These are phyloP conservation scores for Nymphaea thermarum DNA, from an alignment of 164 flowering plant genomes.

Conservation along the genomic window DNA sequence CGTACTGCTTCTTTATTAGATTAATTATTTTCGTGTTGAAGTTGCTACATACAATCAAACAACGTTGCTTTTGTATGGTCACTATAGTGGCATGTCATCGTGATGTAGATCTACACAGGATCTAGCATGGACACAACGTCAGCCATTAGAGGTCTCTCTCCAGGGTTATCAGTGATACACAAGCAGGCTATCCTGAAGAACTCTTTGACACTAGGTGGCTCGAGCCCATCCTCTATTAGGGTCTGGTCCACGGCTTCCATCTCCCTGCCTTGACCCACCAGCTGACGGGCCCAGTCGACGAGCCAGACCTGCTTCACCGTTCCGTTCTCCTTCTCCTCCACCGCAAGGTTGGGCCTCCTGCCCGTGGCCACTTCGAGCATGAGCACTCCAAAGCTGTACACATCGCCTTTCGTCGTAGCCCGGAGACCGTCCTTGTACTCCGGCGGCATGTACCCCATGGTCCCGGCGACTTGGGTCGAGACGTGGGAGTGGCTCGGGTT, in stretches of 20 bases:
- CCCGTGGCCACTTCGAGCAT: constrained; percentile 69
- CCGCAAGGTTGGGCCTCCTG: constrained; percentile 50
- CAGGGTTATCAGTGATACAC: constrained; percentile 30
- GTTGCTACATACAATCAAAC: too few relatives aligned
- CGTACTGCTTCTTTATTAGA: too few relatives aligned
- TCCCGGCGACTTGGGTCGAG: constrained; percentile 85
- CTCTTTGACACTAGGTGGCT: constrained; percentile 25
- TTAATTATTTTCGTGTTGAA: too few relatives aligned
- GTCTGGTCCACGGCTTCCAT: constrained; percentile 41
- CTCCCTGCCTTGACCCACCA: constrained; percentile 18
- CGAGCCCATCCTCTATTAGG: constrained; percentile 2
- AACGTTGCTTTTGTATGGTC: too few relatives aligned
- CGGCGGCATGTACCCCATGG: constrained; percentile 97
- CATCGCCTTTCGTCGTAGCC: constrained; percentile 58
- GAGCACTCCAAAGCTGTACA: constrained; percentile 71
- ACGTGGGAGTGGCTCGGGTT: constrained; percentile 44
- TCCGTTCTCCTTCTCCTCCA: constrained; percentile 9
- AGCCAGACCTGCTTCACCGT: constrained; percentile 30
- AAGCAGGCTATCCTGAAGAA: constrained; percentile 40
- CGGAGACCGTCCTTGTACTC: constrained; percentile 44
- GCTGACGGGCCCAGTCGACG: constrained; percentile 42
- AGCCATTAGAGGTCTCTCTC: constrained; percentile 48
- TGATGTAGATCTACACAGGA: not conserved
- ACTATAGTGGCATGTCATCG: too few relatives aligned
- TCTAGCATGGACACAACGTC: constrained; percentile 37